A percentile compares a stretch with the other conserved stretches of the same genome.
These are phyloP conservation scores for Acacia confusa DNA, from an alignment of 306 rosid species.

Conservation along the genomic window DNA sequence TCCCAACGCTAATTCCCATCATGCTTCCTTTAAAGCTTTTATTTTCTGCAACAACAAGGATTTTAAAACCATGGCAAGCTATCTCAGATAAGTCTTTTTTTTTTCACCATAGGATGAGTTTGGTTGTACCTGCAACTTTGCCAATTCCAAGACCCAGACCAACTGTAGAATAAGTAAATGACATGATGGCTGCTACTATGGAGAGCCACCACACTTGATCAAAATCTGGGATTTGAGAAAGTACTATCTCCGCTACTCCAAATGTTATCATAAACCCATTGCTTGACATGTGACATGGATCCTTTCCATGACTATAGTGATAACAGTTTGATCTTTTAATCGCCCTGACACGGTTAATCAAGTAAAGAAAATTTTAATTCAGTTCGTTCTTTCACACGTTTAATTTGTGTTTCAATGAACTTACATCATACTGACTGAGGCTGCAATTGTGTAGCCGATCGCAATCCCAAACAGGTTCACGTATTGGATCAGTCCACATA, in stretches of 20 bases:
- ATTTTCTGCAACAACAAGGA: conserved; percentile 43
- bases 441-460: conserved; percentile 74
- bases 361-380: not conserved
- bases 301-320: conserved; percentile 65
- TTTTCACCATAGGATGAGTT: not conserved
- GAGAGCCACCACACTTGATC: conserved; percentile 84
- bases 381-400: not conserved
- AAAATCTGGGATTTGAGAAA: conserved; percentile 76
- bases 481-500: conserved; percentile 70
- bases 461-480: conserved; percentile 67
- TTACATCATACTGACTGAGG: conserved; percentile 88
- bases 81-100: not conserved
- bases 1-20: conserved; percentile 64
- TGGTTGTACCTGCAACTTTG: conserved; percentile 62
- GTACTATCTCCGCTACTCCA: conserved; percentile 58
- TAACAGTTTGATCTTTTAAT: conserved; percentile 77
- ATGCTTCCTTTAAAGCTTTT: conserved; percentile 60
- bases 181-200: conserved; percentile 75
- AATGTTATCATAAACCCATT: conserved; percentile 74
- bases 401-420: conserved; percentile 18
- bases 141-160: conserved; percentile 67
- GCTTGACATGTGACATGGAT: conserved; percentile 83
- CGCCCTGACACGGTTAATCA: conserved; percentile 43
- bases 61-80: not conserved
- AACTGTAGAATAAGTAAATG: conserved; percentile 62